Evolutionary conservation across 345 rosid species (phyloP), one percentile per base, ranked within the genome.

Genomic region (Arabidopsis arenosa): DNA sequence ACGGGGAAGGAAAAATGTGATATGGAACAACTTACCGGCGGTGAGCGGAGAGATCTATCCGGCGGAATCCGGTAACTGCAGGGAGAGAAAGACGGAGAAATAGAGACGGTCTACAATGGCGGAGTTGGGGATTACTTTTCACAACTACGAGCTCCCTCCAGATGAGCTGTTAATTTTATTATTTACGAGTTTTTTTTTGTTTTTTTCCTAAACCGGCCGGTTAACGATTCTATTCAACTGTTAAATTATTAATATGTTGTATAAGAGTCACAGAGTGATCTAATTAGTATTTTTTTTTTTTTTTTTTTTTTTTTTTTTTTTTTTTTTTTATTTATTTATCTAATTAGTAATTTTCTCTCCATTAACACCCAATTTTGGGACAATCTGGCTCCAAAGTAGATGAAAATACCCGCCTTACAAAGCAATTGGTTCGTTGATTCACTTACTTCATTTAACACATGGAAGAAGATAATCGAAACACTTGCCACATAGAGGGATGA

Each of bases 31-130:
- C 72, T 48, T 30, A 71, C 67, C 40, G 72, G 67, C 65, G 66
- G 43, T 70, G 45, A 55, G 28, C 66, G 63, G 49, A n/a, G 72
- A 71, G 80, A 77, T 77, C 73, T 71, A 58, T 61, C 32, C 76
- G 72, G 61, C 63, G 80, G 66, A 65, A 59, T 48, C 76, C 76
- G 76, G 80, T 71, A 57, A 77, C 56, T 56, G 58, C 2, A 49
- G 47, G 51, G 67, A 71, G 75, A 77, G 26, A 76, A 36, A 53
- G 75, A 35, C 75, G 71, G 75, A 63, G 70, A 61, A 37, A 32
- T 40, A 48, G 43, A 54, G 33, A 28, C 70, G 64, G 79, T 77
- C 71, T 70, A 72, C 2, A 55, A 12, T 70, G 80, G 30, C 72
- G 44, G 60, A 55, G 76, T 57, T 70, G 60, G 54, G 39, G 17